Base-by-base conservation (phyloP, 148 eudicot species). In the Nyssa sinensis region DNA sequence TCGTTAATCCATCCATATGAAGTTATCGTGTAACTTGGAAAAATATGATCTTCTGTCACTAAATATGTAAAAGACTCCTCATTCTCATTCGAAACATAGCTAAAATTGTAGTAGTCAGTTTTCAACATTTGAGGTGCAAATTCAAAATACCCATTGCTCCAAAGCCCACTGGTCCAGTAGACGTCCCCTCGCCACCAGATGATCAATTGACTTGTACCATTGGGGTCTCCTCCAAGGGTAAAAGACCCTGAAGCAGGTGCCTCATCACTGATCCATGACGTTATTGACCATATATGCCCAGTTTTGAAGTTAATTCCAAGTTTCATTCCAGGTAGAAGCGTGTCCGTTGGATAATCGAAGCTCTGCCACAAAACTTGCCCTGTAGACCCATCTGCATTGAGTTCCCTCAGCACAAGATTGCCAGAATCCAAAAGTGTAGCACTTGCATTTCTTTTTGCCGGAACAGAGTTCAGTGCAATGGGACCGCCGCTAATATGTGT, bases 251-350 rank as follows among this genome's bases (percentile, higher is more conserved):
- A 3, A 34, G 77, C 80, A 59, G 80, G 83, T 28, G 67, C 32
- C 62, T 67, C n/a, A 24, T 70, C 58, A 29, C 71, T 76, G 28
- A 76, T 47, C 83, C 83, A 81, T 69, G 83, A 81, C 30, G 74
- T 67, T 59, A 81, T 28, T 25, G 64, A 62, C 83, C 75, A 68
- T 1, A 62, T 72, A 34, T 67, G 69, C 14, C 77, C 70, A 1
- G 53, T 80, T 70, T 37, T 80, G 47, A 53, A 65, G 71, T 70
- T 51, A 19, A 79, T 72, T 41, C 85, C 83, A 0, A 83, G 66
- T 67, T 24, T 80, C 86, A 83, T 83, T 10, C 81, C 86, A 1
- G 82, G 81, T 33, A 83, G 55, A 30, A 83, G 76, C 21, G 47
- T 39, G 47, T 77, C 66, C 1, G 86, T 74, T 24, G 85, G 85